phyloP scores from a whole-genome alignment of 768 basidiomycete species.

The Podaxis sp. region DNA sequence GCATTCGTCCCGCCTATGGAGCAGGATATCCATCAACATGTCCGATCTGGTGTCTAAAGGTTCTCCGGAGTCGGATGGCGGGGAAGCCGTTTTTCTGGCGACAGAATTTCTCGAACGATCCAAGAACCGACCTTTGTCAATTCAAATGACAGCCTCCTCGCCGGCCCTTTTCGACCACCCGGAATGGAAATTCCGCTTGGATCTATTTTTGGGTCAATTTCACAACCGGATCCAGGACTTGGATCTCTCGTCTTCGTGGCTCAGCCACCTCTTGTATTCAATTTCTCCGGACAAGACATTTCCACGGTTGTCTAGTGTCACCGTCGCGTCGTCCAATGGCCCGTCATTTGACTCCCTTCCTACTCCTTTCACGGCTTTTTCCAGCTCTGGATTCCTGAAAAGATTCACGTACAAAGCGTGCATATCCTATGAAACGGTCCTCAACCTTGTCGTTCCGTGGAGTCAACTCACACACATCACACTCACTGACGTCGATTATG shows the following conservation, averaged over 20 bases:
- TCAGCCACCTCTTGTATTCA: neutral
- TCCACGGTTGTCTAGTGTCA: neutral
- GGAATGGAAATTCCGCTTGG: neutral
- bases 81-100: neutral
- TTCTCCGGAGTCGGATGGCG: neutral
- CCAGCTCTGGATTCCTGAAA: neutral
- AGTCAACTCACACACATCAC: slow-evolving; percentile 9
- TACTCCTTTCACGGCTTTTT: neutral
- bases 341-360: slow-evolving; percentile 5
- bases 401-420: slow-evolving; percentile 1
- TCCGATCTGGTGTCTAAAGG: neutral
- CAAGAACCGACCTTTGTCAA: neutral
- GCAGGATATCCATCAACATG: neutral
- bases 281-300: neutral
- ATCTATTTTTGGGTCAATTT: neutral
- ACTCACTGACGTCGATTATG: slow-evolving; percentile 5
- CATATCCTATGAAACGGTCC: neutral
- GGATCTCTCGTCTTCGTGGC: slow-evolving; percentile 4
- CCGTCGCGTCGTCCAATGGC: neutral
- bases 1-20: slow-evolving; percentile 9
- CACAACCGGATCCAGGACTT: slow-evolving; percentile 2
- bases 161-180: neutral
- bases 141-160: neutral
- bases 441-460: slow-evolving; percentile 1
- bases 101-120: neutral